Percentiles rank a stretch among this genome's conserved stretches.
These are phyloP conservation scores for Vitis riparia DNA, from an alignment of 164 flowering plant species.

Conservation along the genomic window DNA sequence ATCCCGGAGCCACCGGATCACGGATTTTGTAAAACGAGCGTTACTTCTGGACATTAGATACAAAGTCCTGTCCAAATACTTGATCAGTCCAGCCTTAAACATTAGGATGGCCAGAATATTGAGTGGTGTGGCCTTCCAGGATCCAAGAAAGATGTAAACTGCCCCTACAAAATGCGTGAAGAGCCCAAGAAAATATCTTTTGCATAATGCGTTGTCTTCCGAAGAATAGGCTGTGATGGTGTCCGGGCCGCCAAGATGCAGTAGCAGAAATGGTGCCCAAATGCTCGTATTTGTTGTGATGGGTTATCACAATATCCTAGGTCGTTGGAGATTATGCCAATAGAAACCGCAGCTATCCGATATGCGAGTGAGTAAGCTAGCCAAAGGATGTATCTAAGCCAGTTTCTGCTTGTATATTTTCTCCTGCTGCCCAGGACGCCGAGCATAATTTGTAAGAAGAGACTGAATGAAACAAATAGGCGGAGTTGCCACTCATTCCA, in stretches of 20 bases:
- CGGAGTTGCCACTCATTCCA: slow-evolving; percentile 8
- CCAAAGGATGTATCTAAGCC: background rate
- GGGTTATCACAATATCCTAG: background rate
- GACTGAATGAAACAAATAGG: background rate
- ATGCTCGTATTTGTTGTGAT: background rate
- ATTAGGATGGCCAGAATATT: background rate
- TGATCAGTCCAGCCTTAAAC: background rate
- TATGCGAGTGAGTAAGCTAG: background rate
- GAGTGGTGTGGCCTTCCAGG: background rate
- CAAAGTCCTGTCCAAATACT: background rate
- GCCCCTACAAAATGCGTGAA: too few species aligned
- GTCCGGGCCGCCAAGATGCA: background rate
- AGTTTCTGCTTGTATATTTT: background rate
- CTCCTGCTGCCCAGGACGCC: background rate
- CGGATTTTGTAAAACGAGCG: background rate
- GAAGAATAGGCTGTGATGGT: background rate
- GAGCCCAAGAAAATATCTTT: too few species aligned
- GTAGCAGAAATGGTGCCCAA: background rate
- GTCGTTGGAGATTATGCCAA: background rate
- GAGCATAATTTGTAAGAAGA: slow-evolving; percentile 1
- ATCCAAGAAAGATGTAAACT: background rate
- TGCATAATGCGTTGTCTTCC: background rate
- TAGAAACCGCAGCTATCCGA: background rate
- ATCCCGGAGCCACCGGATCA: too few species aligned
- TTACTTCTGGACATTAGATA: background rate